Percentiles rank a stretch among this genome's conserved stretches.
Evolutionary conservation across 495 filamentous ascomycete species (phyloP).

Genomic region (Pyrenopolyporus hunteri): DNA sequence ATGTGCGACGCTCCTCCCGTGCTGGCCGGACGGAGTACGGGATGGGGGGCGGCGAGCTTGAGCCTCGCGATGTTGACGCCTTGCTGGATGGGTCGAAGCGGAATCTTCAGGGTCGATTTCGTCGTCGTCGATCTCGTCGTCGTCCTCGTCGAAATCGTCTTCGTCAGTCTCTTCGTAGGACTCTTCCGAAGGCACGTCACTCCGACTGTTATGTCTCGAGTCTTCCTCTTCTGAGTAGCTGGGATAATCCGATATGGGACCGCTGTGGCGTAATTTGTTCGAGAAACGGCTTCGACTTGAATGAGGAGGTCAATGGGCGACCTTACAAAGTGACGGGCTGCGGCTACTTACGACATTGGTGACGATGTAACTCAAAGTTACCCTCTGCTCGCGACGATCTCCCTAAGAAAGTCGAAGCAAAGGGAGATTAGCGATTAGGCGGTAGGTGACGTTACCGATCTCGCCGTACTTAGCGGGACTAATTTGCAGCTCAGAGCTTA

Average conservation of each 20-base stretch:
- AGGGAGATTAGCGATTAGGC: slow-evolving; percentile 32
- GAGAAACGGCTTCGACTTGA: slow-evolving; percentile 31
- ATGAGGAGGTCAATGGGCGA: slow-evolving; percentile 30
- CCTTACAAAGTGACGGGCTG: slow-evolving; percentile 10
- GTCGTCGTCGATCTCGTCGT: slow-evolving; percentile 55
- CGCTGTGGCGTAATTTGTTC: slow-evolving; percentile 29
- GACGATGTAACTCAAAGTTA: slow-evolving; percentile 43
- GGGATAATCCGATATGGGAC: slow-evolving; percentile 30
- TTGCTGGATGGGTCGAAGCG: slow-evolving; percentile 60
- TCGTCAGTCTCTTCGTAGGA: slow-evolving; percentile 57
- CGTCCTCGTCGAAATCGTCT: slow-evolving; percentile 54
- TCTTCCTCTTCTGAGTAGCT: slow-evolving; percentile 43
- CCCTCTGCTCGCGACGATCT: slow-evolving; percentile 51
- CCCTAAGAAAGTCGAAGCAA: slow-evolving; percentile 47
- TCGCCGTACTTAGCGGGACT: slow-evolving; percentile 12
- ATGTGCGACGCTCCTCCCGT: slow-evolving; percentile 45
- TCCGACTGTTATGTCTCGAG: slow-evolving; percentile 24
- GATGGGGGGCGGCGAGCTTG: slow-evolving; percentile 45
- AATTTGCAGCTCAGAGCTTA: slow-evolving; percentile 6
- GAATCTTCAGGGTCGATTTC: slow-evolving; percentile 84
- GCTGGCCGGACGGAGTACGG: slow-evolving; percentile 33
- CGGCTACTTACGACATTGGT: slow-evolving; percentile 57
- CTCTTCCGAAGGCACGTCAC: slow-evolving; percentile 18
- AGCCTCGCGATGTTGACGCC: slow-evolving; percentile 41
- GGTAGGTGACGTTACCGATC: slow-evolving; percentile 13